Percentiles rank a stretch among this genome's conserved stretches.
phyloP scores from a whole-genome alignment of 192 early-diverging fungal species.

The Linnemannia schmuckeri region DNA sequence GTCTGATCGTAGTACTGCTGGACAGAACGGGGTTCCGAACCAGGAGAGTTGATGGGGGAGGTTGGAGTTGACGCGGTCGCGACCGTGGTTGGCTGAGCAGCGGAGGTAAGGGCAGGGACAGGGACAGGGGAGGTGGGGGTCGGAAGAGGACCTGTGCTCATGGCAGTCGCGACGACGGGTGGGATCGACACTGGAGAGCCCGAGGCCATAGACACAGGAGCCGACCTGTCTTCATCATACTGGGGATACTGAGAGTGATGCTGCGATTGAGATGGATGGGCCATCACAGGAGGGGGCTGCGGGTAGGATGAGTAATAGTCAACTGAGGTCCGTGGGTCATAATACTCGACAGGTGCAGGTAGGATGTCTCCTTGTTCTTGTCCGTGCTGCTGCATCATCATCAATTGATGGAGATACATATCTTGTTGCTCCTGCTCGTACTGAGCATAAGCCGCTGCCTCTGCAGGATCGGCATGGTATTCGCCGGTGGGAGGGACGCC shows the following conservation, averaged over 20 bases:
- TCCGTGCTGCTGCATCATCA: slow-evolving; percentile 3
- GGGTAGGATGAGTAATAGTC: not conserved
- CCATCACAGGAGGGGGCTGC: not conserved
- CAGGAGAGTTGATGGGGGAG: not conserved
- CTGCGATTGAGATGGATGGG: not conserved
- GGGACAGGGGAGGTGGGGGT: not conserved
- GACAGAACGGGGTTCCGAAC: not conserved
- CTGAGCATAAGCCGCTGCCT: not conserved
- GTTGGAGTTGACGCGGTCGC: not conserved
- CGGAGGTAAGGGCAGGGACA: not conserved
- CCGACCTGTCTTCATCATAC: not conserved
- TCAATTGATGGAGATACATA: slow-evolving; percentile 19
- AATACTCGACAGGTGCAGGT: slow-evolving; percentile 23
- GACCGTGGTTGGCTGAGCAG: not conserved
- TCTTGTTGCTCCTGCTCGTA: slow-evolving; percentile 9
- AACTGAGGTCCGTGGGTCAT: not conserved
- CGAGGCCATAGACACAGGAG: not conserved
- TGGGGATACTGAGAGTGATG: not conserved
- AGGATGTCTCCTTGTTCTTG: not conserved
- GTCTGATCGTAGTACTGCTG: not conserved
- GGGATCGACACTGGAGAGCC: not conserved
- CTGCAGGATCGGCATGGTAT: slow-evolving; percentile 1
- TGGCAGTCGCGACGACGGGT: not conserved
- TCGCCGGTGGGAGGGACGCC: not conserved
- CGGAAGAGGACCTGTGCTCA: not conserved